phyloP scores from a whole-genome alignment of 2,329 filamentous ascomycete genomes.

The Ophiostoma angusticollis region DNA sequence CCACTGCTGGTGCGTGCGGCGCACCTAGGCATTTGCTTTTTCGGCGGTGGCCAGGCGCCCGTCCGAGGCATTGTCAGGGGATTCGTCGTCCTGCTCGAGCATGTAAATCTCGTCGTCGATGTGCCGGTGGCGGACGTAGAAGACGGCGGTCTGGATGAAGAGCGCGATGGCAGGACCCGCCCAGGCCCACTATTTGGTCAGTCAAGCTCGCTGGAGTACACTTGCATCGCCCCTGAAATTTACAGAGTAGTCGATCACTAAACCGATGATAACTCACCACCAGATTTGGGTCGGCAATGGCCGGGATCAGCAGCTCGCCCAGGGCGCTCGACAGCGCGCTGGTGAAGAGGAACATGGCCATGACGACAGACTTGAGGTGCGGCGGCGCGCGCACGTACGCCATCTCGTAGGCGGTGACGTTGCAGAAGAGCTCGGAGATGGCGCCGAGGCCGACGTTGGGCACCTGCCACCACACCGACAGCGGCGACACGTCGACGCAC shows the following conservation, averaged over 20 bases:
- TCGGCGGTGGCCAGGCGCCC: too few relatives aligned
- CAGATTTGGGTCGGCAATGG: too few relatives aligned
- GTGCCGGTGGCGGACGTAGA: slow-evolving; percentile 32
- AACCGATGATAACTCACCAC: too few relatives aligned
- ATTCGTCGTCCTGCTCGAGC: slow-evolving; percentile 19
- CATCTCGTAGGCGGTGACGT: slow-evolving; percentile 53
- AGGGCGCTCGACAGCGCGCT: slow-evolving; percentile 44
- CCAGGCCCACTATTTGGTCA: slow-evolving; percentile 26
- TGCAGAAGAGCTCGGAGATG: slow-evolving; percentile 44
- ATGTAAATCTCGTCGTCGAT: slow-evolving; percentile 37
- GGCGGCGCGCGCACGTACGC: slow-evolving; percentile 55
- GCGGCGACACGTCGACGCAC: slow-evolving; percentile 27
- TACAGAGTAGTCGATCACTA: too few relatives aligned
- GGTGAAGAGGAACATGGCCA: slow-evolving; percentile 44
- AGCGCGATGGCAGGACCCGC: slow-evolving; percentile 35
- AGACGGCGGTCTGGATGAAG: slow-evolving; percentile 32
- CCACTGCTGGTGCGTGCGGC: too few relatives aligned
- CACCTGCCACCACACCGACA: slow-evolving; percentile 40
- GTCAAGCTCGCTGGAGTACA: too few relatives aligned
- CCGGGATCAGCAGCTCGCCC: too few relatives aligned
- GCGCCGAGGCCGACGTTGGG: slow-evolving; percentile 38
- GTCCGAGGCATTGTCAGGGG: too few relatives aligned
- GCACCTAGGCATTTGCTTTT: too few relatives aligned
- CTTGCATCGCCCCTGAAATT: too few relatives aligned
- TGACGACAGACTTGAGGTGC: slow-evolving; percentile 48